A percentile compares a stretch with the other conserved stretches of the same genome.
Evolutionary conservation across 2,329 filamentous ascomycete genomes (phyloP).

Genomic region (Colletotrichum zoysiae): DNA sequence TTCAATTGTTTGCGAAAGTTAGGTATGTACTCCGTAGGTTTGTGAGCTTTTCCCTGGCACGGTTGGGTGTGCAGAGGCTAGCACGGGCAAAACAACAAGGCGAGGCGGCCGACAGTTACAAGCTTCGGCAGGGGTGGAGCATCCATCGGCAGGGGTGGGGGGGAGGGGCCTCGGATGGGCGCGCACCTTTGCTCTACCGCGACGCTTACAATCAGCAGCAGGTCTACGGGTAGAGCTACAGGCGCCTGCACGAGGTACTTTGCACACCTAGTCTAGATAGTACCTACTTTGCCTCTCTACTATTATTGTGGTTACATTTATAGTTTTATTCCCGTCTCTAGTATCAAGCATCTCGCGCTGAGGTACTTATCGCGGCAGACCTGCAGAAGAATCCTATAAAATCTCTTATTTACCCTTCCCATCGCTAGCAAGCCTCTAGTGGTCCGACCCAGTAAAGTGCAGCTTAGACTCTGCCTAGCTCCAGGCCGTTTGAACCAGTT

Average conservation of each 20-base stretch:
- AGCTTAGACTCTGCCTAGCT: constrained; percentile 26
- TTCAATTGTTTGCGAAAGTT: constrained; percentile 21
- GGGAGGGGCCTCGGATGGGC: constrained; percentile 21
- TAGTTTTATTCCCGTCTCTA: not conserved
- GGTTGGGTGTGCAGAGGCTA: constrained; percentile 28
- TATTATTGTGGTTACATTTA: not conserved
- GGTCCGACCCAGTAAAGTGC: constrained; percentile 23
- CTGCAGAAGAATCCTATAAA: not conserved
- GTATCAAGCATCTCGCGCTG: not conserved
- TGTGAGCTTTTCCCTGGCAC: constrained; percentile 31
- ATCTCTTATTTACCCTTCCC: not conserved
- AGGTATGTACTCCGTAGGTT: not conserved
- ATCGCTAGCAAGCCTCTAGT: not conserved
- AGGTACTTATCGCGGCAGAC: not conserved
- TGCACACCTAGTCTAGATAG: not conserved
- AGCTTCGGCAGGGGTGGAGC: constrained; percentile 28
- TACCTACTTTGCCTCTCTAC: not conserved
- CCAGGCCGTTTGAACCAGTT: constrained; percentile 22
- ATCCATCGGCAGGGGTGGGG: not conserved
- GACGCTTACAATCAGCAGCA: too few relatives aligned
- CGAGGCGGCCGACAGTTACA: constrained; percentile 37
- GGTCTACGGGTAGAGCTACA: not conserved
- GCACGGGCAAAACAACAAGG: constrained; percentile 35
- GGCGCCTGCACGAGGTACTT: not conserved
- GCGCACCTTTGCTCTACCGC: not conserved